These are phyloP conservation scores for Prunus armeniaca DNA, from an alignment of 306 rosid genomes.

Conservation along the genomic window DNA sequence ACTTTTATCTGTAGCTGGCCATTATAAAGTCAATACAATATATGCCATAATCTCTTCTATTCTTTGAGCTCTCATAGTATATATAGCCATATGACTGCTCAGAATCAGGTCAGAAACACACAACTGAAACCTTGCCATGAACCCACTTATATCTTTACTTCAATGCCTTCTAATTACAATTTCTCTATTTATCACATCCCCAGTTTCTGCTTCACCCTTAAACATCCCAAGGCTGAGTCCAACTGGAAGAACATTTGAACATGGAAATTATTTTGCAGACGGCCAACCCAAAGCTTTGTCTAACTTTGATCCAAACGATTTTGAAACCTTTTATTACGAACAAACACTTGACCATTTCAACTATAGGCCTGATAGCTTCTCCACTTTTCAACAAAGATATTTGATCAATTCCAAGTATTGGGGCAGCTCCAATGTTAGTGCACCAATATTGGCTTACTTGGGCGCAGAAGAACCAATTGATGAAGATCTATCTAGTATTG, in stretches of 20 bases:
- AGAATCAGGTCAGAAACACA: background rate
- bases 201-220: slow-evolving; percentile 20
- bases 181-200: slow-evolving; percentile 20
- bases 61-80: background rate
- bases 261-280: background rate
- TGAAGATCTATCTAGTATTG: slow-evolving; percentile 8
- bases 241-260: slow-evolving; percentile 23
- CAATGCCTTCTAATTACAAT: slow-evolving; percentile 24
- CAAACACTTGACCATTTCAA: slow-evolving; percentile 80
- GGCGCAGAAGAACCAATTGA: slow-evolving; percentile 65
- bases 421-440: slow-evolving; percentile 57
- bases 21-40: too few species aligned
- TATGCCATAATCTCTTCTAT: too few species aligned
- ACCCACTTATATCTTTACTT: background rate
- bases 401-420: slow-evolving; percentile 57
- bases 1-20: too few species aligned
- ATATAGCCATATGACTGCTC: background rate
- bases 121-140: background rate
- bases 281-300: slow-evolving; percentile 4
- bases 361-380: slow-evolving; percentile 55
- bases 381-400: slow-evolving; percentile 59
- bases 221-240: slow-evolving; percentile 54
- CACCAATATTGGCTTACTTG: slow-evolving; percentile 64
- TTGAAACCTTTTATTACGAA: slow-evolving; percentile 47
- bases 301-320: slow-evolving; percentile 7